Conservation (phyloP, 2,329 filamentous ascomycete species). For the Lachnellula arida region DNA sequence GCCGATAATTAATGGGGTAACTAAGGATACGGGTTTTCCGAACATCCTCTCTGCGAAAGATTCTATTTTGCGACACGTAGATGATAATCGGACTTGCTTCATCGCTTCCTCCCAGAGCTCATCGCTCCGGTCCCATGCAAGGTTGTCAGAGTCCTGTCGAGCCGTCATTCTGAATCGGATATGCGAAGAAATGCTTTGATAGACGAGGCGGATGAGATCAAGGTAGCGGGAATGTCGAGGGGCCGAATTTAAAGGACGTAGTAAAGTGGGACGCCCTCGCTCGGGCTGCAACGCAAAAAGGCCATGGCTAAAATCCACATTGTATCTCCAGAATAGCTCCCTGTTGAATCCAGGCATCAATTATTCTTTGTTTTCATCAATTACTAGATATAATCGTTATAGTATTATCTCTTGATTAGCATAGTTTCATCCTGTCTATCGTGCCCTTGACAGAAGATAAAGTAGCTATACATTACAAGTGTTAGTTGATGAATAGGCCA, state of each 20-base stretch:
- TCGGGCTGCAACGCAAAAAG: too few relatives aligned
- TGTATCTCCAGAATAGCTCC: too few relatives aligned
- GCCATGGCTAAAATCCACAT: too few relatives aligned
- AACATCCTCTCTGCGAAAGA: not conserved
- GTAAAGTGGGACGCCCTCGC: not conserved
- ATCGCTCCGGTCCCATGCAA: slow-evolving; percentile 31
- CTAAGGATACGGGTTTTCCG: not conserved
- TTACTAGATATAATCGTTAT: too few relatives aligned
- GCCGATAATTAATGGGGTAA: not conserved
- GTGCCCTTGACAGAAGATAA: too few relatives aligned
- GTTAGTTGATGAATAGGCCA: too few relatives aligned
- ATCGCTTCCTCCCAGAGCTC: slow-evolving; percentile 25
- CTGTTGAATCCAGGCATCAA: too few relatives aligned
- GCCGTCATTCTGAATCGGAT: slow-evolving; percentile 21
- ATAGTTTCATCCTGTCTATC: too few relatives aligned
- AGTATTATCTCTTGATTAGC: too few relatives aligned
- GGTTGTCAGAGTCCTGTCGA: slow-evolving; percentile 29
- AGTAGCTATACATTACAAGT: too few relatives aligned
- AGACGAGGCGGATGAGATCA: not conserved
- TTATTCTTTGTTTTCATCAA: too few relatives aligned
- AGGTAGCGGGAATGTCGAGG: not conserved
- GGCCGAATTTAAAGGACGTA: not conserved
- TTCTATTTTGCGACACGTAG: not conserved
- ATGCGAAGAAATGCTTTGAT: not conserved
- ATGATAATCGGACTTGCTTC: slow-evolving; percentile 17